These are phyloP conservation scores for Talaromyces adpressus DNA, from an alignment of 495 filamentous ascomycete species.

Conservation along the genomic window DNA sequence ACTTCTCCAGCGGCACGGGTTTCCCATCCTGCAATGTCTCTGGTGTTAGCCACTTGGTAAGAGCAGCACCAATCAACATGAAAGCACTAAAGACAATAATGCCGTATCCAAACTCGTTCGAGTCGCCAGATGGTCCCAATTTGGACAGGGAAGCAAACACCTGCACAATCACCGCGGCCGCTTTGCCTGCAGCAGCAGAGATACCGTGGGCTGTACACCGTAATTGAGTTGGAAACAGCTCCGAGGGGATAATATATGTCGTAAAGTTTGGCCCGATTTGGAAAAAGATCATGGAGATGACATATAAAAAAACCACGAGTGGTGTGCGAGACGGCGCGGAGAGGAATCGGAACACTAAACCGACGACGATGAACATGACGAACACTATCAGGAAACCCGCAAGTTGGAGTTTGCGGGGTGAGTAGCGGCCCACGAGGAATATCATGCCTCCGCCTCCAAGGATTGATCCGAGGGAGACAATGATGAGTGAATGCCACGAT, in stretches of 20 bases:
- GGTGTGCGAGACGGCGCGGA: constrained; percentile 21
- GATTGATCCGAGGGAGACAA: constrained; percentile 41
- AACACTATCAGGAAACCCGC: constrained; percentile 42
- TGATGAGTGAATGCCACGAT: constrained; percentile 30
- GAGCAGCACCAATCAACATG: constrained; percentile 36
- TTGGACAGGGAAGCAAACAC: constrained; percentile 25
- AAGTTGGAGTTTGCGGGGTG: constrained; percentile 40
- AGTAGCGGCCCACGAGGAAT: constrained; percentile 35
- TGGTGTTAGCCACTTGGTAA: constrained; percentile 19
- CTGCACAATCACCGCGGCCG: constrained; percentile 52
- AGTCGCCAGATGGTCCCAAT: constrained; percentile 10
- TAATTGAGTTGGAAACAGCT: constrained; percentile 56
- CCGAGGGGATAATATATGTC: constrained; percentile 55
- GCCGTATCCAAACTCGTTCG: constrained; percentile 31
- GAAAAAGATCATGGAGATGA: constrained; percentile 55
- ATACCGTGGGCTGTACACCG: constrained; percentile 51
- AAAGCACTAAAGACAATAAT: constrained; percentile 39
- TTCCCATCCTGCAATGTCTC: neutral
- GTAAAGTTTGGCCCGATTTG: constrained; percentile 53
- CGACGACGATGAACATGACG: constrained; percentile 41
- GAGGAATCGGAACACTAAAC: constrained; percentile 30
- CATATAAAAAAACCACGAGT: constrained; percentile 47
- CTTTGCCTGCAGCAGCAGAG: constrained; percentile 47
- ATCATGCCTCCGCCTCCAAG: constrained; percentile 40
- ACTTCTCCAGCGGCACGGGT: constrained; percentile 1